Evolutionary conservation across 208 protist genomes (phyloP), one percentile per base, ranked within the genome.

Genomic region (Trypanosomatidae sp.): DNA sequence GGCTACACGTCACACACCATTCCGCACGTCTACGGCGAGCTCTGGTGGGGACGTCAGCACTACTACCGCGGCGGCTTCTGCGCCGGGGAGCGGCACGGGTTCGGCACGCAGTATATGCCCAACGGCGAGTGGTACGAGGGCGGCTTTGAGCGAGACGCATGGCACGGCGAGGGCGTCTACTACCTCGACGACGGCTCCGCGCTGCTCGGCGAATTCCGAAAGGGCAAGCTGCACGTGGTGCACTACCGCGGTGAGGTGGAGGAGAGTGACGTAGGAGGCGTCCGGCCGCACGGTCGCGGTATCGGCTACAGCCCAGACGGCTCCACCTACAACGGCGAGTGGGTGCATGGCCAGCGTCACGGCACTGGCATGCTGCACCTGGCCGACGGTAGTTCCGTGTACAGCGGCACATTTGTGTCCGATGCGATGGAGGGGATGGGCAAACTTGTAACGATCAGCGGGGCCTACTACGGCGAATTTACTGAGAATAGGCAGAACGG

Each of bases 241-340:
- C 65, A 69, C 52, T 96, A 95, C 79, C 89, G 87, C 69, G 93
- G 93, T 13, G 90, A 97, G 68, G 77, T 92, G 28, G 83, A 92
- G 62, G 82, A 79, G 41, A 60, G 69, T 43, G 74, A 65, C 50
- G 41, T 36, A 50, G 41, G 1, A 47, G 76, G 76, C 6, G 71
- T 82, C 12, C 87, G 77, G 12, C 85, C 71, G 0, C 91, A 96
- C 62, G 92, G 90, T 12, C 78, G 87, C 17, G 91, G 91, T 39
- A 58, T 87, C 28, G 66, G 67, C 53, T 89, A 87, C 71, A 71
- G 78, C 39, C 17, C 73, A 4, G 74, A 82, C 66, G 73, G 84
- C 2, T 64, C 66, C 36, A 53, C 85, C 3, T 97, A 97, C 80
- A 95, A 97, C 66, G 93, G 93, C 3, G 85, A 97, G 76, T 97